These are phyloP conservation scores for Anthostomella pinea DNA, from an alignment of 2,329 filamentous ascomycete genomes.

Conservation along the genomic window DNA sequence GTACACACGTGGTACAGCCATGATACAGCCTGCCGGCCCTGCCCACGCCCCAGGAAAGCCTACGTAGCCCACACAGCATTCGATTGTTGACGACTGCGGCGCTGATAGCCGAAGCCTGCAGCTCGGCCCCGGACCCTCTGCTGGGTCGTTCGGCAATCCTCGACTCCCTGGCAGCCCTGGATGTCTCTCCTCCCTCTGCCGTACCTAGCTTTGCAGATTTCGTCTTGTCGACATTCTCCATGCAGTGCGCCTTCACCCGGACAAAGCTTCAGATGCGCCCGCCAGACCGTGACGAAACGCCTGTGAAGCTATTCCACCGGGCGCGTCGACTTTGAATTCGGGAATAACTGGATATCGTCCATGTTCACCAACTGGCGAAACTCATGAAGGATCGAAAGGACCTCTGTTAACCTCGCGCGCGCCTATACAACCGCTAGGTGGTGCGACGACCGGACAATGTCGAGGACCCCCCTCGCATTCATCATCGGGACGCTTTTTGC, in stretches of 20 bases:
- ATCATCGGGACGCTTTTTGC: slow-evolving; percentile 27
- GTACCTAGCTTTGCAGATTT: neutral
- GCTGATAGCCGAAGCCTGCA: too few relatives aligned
- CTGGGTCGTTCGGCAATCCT: too few relatives aligned
- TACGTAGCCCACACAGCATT: too few relatives aligned
- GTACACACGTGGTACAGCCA: too few relatives aligned
- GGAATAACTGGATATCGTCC: slow-evolving; percentile 26
- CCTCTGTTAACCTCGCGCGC: slow-evolving; percentile 29
- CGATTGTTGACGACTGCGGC: slow-evolving; percentile 12
- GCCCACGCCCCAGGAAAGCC: too few relatives aligned
- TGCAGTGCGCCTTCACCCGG: neutral
- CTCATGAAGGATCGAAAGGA: slow-evolving; percentile 29
- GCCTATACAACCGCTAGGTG: slow-evolving; percentile 26
- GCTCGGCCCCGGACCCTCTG: too few relatives aligned
- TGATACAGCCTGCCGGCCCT: too few relatives aligned
- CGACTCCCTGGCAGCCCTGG: too few relatives aligned
- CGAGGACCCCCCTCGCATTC: slow-evolving; percentile 22
- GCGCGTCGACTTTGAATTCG: slow-evolving; percentile 3
- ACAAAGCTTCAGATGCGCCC: neutral
- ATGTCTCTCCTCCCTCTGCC: neutral
- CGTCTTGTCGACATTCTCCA: neutral
- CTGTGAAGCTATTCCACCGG: neutral
- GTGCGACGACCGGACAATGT: slow-evolving; percentile 30
- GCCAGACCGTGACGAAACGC: neutral
- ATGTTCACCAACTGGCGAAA: slow-evolving; percentile 16